Base-by-base conservation (phyloP, 768 basidiomycete genomes). In the Pleurotus giganteus region DNA sequence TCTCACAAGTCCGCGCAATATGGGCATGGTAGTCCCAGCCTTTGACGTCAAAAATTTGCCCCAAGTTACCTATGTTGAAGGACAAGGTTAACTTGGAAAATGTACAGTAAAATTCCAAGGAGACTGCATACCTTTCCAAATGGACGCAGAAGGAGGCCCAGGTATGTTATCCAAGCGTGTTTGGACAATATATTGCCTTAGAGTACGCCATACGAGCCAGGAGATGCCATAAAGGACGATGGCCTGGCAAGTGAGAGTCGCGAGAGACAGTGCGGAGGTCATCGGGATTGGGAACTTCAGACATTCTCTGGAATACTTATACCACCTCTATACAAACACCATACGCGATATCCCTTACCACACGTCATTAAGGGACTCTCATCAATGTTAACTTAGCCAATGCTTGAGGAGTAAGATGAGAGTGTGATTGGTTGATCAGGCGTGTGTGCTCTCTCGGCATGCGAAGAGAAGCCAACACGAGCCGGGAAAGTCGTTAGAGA, bases 21-120 rank as follows among this genome's bases (percentile, higher is more conserved):
- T 63, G 59, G 13, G 61, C 54, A 54, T 78, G 72, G 54, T 70
- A 79, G 4, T 63, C 65, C 74, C 71, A 75, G 4, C 63, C 68
- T 50, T 73, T 61, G 1, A 61, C 52, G 34, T 65, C 60, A 59
- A 74, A 71, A 3, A 74, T 39, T 23, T 73, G 64, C 6, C 60
- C 39, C 6, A 74, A 56, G 54, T 72, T 71, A 4, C 76, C 76
- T 75, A 23, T 21, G 5, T 45, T 36, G 24, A 17, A 13, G 34
- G 50, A 36, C 47, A 17, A 19, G 15, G 24, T 26, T 37, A 23
- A 13, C 9, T 9, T 26, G 29, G 11, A n/a, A n/a, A n/a, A n/a
- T n/a, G n/a, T n/a, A n/a, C 45, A 27, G 45, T 47, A 13, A 23
- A 9, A 47, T 13, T n/a, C 13, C 6, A 26, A 27, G 24, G 6